Evolutionary conservation across 139 green algal genomes (phyloP).

Genomic region (Coelastrella sp.): DNA sequence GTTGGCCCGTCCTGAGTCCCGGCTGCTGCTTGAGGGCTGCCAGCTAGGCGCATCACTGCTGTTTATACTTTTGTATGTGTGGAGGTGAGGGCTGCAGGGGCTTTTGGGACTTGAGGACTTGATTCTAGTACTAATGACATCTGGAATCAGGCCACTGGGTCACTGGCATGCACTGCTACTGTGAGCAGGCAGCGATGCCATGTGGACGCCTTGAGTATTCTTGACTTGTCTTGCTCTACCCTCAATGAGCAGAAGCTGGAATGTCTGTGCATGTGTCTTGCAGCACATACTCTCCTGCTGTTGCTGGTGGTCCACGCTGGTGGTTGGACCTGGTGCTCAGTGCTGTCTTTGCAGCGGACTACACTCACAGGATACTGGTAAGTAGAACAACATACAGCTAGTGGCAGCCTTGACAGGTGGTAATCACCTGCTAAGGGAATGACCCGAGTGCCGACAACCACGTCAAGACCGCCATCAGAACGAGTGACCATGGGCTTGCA

Average conservation of each 20-base stretch:
- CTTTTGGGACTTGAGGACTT: no score
- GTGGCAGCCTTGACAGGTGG: no score
- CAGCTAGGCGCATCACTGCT: conserved; percentile 70
- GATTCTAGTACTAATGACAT: background rate
- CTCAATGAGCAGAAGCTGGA: background rate
- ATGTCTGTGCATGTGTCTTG: conserved; percentile 43
- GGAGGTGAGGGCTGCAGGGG: conserved; percentile 25
- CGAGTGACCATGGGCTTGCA: no score
- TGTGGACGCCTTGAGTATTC: background rate
- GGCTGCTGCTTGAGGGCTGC: conserved; percentile 33
- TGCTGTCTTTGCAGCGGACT: conserved; percentile 74
- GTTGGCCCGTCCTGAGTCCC: background rate
- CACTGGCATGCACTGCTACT: background rate
- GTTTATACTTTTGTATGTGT: conserved; percentile 86
- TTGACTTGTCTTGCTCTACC: background rate
- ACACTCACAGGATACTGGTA: conserved; percentile 65
- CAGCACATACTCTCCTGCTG: conserved; percentile 74
- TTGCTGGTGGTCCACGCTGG: conserved; percentile 59
- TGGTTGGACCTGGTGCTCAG: conserved; percentile 71
- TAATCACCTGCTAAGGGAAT: no score
- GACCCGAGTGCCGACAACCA: no score
- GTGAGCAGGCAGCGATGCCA: background rate
- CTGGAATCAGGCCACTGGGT: background rate
- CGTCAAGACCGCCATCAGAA: no score
- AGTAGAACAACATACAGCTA: background rate